phyloP scores from a whole-genome alignment of 331 rosid genomes.

The Acacia pycnantha region DNA sequence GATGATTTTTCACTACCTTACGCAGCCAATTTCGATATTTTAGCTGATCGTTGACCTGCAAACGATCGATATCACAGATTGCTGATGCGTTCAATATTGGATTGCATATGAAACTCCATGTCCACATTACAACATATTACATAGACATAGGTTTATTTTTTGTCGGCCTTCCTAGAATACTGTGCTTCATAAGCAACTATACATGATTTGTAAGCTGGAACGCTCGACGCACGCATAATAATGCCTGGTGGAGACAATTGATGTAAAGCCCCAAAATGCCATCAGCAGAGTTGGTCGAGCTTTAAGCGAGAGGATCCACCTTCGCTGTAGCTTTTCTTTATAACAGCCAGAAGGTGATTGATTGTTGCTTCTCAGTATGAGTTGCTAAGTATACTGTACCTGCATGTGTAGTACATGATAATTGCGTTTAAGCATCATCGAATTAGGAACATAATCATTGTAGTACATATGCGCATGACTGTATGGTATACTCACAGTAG shows the following conservation, averaged over 20 bases:
- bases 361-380: conserved; percentile 7
- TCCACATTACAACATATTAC: conserved; percentile 21
- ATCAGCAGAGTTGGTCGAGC: background rate
- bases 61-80: conserved; percentile 2
- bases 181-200: conserved; percentile 22
- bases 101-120: conserved; percentile 4
- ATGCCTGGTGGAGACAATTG: conserved; percentile 10
- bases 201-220: conserved; percentile 16
- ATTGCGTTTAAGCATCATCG: background rate
- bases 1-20: conserved; percentile 33
- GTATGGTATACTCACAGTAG: conserved; percentile 2
- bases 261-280: conserved; percentile 10
- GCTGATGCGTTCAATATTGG: conserved; percentile 4
- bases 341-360: background rate
- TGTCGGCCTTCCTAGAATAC: conserved; percentile 24
- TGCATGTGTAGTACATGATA: conserved; percentile 1
- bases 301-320: background rate
- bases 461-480: background rate
- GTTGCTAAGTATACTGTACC: conserved; percentile 15
- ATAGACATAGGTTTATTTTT: background rate
- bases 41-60: conserved; percentile 35
- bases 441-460: background rate
- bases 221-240: background rate
- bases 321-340: conserved; percentile 11
- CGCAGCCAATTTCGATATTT: conserved; percentile 39